These are phyloP conservation scores for Letharia lupina DNA, from an alignment of 495 filamentous ascomycete genomes.

Conservation along the genomic window DNA sequence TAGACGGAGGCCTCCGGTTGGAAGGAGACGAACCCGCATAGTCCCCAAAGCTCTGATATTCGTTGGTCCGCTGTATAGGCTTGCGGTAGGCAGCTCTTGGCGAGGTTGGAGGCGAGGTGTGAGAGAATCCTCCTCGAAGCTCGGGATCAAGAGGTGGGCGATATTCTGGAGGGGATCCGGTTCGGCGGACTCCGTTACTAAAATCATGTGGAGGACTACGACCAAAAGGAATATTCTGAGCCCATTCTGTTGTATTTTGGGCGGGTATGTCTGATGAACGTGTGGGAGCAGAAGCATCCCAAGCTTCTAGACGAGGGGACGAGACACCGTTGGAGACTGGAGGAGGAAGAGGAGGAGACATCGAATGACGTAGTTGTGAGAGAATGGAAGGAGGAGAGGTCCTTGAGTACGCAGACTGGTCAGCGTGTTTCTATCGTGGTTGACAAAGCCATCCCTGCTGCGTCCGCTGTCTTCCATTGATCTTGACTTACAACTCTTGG, in stretches of 20 bases:
- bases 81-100: conserved; percentile 36
- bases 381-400: conserved; percentile 31
- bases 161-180: conserved; percentile 38
- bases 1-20: conserved; percentile 27
- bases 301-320: conserved; percentile 41
- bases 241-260: conserved; percentile 41
- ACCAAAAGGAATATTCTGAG: conserved; percentile 40
- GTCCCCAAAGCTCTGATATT: conserved; percentile 30
- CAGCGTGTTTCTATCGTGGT: conserved; percentile 6
- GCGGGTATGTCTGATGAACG: conserved; percentile 31
- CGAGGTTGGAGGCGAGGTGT: conserved; percentile 42
- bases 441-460: conserved; percentile 14
- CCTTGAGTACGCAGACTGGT: conserved; percentile 4
- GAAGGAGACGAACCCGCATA: conserved; percentile 22
- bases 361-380: conserved; percentile 18
- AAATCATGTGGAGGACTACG: conserved; percentile 43
- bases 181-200: conserved; percentile 36
- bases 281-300: conserved; percentile 30
- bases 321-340: conserved; percentile 29
- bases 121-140: conserved; percentile 37
- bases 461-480: conserved; percentile 23
- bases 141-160: conserved; percentile 31
- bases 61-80: conserved; percentile 40
- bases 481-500: conserved; percentile 34
- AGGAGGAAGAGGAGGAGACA: conserved; percentile 14